These are phyloP conservation scores for Exophiala xenobiotica DNA, from an alignment of 2,329 filamentous ascomycete genomes.

Conservation along the genomic window DNA sequence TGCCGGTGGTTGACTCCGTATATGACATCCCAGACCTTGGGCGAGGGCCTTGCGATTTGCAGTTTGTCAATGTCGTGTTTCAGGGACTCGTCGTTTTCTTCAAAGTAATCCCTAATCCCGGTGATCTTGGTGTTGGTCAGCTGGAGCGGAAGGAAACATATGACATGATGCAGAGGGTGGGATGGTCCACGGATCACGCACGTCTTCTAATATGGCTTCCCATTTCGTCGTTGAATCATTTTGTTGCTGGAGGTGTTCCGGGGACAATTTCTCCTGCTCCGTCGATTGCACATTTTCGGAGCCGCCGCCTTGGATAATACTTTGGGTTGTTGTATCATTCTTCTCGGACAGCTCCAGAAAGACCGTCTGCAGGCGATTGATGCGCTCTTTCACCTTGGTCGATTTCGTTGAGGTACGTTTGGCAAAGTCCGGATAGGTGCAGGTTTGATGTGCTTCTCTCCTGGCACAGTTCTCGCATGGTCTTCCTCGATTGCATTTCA, in stretches of 20 bases:
- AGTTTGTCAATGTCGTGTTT: constrained; percentile 2
- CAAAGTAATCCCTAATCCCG: not conserved
- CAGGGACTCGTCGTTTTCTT: constrained; percentile 1
- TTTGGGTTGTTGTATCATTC: too few relatives aligned
- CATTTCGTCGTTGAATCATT: not conserved
- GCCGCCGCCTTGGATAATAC: too few relatives aligned
- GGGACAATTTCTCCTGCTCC: too few relatives aligned
- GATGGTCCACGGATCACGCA: not conserved
- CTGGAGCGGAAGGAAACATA: too few relatives aligned
- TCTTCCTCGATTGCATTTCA: constrained; percentile 5
- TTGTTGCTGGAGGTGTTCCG: not conserved
- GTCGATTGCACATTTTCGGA: not conserved
- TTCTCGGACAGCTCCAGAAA: not conserved
- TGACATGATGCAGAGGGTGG: too few relatives aligned
- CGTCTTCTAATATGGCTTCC: not conserved
- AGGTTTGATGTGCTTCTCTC: not conserved
- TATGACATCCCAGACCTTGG: constrained; percentile 1
- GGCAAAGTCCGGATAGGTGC: not conserved
- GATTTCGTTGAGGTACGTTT: not conserved
- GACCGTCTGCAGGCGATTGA: constrained; percentile 1
- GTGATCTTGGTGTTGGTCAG: too few relatives aligned
- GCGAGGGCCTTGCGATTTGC: not conserved
- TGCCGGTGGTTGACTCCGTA: not conserved
- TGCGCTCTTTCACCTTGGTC: constrained; percentile 2
- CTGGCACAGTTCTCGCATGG: constrained; percentile 1